Percentiles rank a stretch among this genome's conserved stretches.
These are phyloP conservation scores for Lunularia cruciata DNA, from an alignment of 225 moss, liverwort and hornwort genomes.

Conservation along the genomic window DNA sequence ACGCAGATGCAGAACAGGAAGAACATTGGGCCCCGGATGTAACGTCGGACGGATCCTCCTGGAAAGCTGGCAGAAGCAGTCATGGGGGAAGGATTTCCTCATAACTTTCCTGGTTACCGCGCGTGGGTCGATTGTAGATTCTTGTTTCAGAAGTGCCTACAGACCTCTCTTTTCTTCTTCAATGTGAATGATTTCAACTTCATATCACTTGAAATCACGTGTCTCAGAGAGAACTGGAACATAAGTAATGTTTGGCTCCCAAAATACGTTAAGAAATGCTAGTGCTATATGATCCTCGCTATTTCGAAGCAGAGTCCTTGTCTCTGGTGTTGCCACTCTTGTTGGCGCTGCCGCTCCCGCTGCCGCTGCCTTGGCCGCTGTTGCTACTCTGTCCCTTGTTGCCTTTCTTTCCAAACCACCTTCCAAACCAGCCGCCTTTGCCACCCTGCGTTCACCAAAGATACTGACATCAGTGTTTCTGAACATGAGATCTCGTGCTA, in stretches of 20 bases:
- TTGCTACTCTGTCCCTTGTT: slow-evolving; percentile 21
- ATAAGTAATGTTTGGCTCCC: not conserved
- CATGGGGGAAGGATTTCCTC: not conserved
- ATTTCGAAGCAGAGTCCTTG: slow-evolving; percentile 14
- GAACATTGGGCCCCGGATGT: slow-evolving; percentile 15
- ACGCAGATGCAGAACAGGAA: not conserved
- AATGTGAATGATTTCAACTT: not conserved
- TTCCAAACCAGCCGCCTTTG: slow-evolving; percentile 48
- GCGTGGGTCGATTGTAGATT: slow-evolving; percentile 9
- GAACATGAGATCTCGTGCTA: too few species aligned
- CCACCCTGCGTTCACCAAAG: slow-evolving; percentile 27
- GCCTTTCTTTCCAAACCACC: slow-evolving; percentile 41
- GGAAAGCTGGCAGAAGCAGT: not conserved
- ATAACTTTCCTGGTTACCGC: not conserved
- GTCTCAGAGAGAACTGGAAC: not conserved
- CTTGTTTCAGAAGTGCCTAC: not conserved
- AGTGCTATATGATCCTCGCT: not conserved
- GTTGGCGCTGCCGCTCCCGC: slow-evolving; percentile 1
- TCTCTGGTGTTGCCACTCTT: not conserved
- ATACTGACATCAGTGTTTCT: too few species aligned
- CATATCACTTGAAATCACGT: not conserved
- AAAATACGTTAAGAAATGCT: slow-evolving; percentile 7
- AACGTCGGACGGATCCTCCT: slow-evolving; percentile 1
- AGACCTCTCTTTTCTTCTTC: not conserved
- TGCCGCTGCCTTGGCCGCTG: slow-evolving; percentile 30